These are phyloP conservation scores for Areca catechu DNA, from an alignment of 176 grass and related monocot genomes.

Conservation along the genomic window DNA sequence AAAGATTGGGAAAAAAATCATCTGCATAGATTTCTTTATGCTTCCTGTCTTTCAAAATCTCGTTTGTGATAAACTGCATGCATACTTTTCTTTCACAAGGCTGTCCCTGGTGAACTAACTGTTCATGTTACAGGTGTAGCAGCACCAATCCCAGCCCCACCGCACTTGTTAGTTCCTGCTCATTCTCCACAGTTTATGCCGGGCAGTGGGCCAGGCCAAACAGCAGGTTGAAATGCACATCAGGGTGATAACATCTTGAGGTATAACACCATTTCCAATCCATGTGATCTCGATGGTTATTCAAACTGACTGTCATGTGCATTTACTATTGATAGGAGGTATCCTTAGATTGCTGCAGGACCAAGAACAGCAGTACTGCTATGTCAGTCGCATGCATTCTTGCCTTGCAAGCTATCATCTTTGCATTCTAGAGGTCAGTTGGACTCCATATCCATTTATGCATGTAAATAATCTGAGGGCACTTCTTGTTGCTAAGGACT, in stretches of 20 bases:
- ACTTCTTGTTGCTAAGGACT: neutral
- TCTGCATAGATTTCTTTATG: too few species aligned
- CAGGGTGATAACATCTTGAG: slow-evolving; percentile 44
- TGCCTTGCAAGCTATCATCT: slow-evolving; percentile 72
- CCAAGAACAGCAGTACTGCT: slow-evolving; percentile 62
- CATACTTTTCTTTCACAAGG: too few species aligned
- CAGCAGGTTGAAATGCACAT: slow-evolving; percentile 55
- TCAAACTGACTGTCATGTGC: slow-evolving; percentile 4
- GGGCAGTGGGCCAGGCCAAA: slow-evolving; percentile 68
- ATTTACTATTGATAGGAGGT: slow-evolving; percentile 33
- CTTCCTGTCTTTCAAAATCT: too few species aligned
- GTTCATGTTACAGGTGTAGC: slow-evolving; percentile 21
- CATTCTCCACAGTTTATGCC: slow-evolving; percentile 66
- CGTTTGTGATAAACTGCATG: too few species aligned
- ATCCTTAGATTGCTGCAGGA: slow-evolving; percentile 89
- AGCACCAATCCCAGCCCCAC: slow-evolving; percentile 40
- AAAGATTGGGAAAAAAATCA: too few species aligned
- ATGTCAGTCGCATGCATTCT: slow-evolving; percentile 42
- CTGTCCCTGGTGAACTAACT: too few species aligned
- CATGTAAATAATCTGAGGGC: neutral
- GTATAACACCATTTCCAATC: slow-evolving; percentile 22
- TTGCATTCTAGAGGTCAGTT: slow-evolving; percentile 78
- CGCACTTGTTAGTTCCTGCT: slow-evolving; percentile 53
- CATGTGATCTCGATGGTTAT: neutral
- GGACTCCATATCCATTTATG: neutral